Percentiles rank a stretch among this genome's conserved stretches.
These are phyloP conservation scores for Podospora anserina DNA, from an alignment of 495 filamentous ascomycete species.

Conservation along the genomic window DNA sequence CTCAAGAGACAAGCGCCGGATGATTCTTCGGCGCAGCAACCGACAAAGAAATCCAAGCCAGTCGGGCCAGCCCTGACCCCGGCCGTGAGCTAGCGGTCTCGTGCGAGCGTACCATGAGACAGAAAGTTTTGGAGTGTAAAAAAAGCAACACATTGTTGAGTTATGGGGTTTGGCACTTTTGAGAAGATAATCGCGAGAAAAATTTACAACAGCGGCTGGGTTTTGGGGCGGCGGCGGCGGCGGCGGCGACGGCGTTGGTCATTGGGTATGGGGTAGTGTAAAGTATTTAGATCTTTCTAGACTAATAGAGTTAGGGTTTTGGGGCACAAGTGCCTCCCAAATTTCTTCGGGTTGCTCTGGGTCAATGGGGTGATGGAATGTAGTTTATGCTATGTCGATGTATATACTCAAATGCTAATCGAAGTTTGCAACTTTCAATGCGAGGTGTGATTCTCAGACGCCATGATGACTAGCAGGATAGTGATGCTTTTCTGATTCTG, in stretches of 20 bases:
- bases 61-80: neutral
- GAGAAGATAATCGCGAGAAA: neutral
- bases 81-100: neutral
- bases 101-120: neutral
- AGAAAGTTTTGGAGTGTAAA: neutral
- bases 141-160: neutral
- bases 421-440: too few species aligned
- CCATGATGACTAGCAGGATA: too few species aligned
- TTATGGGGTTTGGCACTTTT: neutral
- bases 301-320: constrained; percentile 14
- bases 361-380: neutral
- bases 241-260: neutral
- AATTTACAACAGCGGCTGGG: neutral
- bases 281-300: constrained; percentile 8
- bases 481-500: too few species aligned
- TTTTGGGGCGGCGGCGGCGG: neutral
- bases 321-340: constrained; percentile 12
- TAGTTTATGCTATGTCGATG: too few species aligned
- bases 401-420: too few species aligned
- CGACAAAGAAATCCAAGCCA: constrained; percentile 5
- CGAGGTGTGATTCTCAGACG: too few species aligned
- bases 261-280: neutral
- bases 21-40: constrained; percentile 14
- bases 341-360: neutral
- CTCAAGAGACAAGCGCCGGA: constrained; percentile 32